phyloP scores from a whole-genome alignment of 768 basidiomycete genomes.

The Leccinum subgranulosum region DNA sequence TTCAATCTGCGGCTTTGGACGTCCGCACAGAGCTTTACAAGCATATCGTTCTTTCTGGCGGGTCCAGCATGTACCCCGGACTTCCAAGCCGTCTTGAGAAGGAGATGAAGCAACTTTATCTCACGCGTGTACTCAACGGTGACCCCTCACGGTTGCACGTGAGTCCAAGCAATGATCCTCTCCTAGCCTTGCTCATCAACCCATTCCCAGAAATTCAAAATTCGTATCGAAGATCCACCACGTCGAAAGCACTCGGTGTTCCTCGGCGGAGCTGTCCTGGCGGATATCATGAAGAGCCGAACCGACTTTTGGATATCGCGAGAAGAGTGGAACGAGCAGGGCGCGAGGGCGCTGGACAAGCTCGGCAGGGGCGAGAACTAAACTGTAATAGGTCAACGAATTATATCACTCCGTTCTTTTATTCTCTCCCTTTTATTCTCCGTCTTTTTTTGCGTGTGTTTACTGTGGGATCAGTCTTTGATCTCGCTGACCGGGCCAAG shows the following conservation, averaged over 20 bases:
- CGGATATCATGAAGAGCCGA: conserved; percentile 96
- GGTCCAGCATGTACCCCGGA: conserved; percentile 98
- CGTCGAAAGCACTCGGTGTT: conserved; percentile 99
- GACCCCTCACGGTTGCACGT: conserved; percentile 86
- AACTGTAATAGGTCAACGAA: neutral
- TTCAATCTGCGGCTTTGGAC: conserved; percentile 89
- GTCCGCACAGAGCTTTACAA: conserved; percentile 91
- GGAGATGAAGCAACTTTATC: conserved; percentile 99
- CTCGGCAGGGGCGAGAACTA: conserved; percentile 65
- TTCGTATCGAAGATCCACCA: conserved; percentile 96
- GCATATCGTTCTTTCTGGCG: conserved; percentile 96
- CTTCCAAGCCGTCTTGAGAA: conserved; percentile 96
- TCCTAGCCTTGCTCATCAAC: neutral
- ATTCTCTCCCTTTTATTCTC: neutral
- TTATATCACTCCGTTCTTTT: neutral
- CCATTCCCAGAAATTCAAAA: conserved; percentile 89
- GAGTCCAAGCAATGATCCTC: conserved; percentile 31
- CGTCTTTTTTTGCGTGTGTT: neutral
- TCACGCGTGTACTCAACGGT: conserved; percentile 82
- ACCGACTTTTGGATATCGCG: conserved; percentile 95
- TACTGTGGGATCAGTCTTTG: neutral
- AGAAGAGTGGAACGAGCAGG: conserved; percentile 95
- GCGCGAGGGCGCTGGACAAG: conserved; percentile 77
- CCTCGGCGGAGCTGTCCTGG: conserved; percentile 96
- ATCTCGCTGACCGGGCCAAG: neutral